Conservation (phyloP, 2,329 filamentous ascomycete genomes). For the Aschersonia sp. region DNA sequence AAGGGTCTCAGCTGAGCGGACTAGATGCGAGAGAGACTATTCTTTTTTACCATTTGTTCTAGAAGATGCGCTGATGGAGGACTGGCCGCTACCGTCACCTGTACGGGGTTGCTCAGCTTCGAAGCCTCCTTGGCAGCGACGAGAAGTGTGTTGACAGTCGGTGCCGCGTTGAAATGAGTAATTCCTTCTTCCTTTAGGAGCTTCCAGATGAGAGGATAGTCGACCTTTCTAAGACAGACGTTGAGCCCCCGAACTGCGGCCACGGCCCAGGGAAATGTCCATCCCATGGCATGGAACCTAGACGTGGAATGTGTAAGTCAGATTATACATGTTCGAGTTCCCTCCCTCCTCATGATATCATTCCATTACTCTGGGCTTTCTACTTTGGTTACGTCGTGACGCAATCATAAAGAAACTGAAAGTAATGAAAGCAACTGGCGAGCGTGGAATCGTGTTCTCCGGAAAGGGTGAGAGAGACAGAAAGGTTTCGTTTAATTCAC, state of each 20-base stretch:
- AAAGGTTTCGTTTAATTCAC: constrained; percentile 7
- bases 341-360: too few relatives aligned
- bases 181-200: constrained; percentile 74
- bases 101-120: constrained; percentile 53
- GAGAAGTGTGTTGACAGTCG: constrained; percentile 88
- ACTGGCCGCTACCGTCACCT: constrained; percentile 83
- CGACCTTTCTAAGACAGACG: constrained; percentile 86
- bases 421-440: neutral
- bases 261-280: constrained; percentile 89
- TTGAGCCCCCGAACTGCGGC: constrained; percentile 89
- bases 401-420: neutral
- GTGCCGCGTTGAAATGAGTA: constrained; percentile 91
- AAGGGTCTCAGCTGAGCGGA: too few relatives aligned
- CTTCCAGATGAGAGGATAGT: constrained; percentile 86
- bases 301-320: neutral
- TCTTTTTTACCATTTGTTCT: constrained; percentile 60
- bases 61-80: constrained; percentile 85
- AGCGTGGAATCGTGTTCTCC: too few relatives aligned
- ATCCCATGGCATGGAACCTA: constrained; percentile 55
- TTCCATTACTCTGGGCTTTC: too few relatives aligned
- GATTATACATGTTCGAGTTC: too few relatives aligned
- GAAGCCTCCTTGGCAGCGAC: constrained; percentile 67
- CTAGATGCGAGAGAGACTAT: neutral
- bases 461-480: too few relatives aligned
- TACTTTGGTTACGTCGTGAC: too few relatives aligned